A percentile compares a stretch with the other conserved stretches of the same genome.
Conservation (phyloP, 306 rosid species). For the Begonia loranthoides region DNA sequence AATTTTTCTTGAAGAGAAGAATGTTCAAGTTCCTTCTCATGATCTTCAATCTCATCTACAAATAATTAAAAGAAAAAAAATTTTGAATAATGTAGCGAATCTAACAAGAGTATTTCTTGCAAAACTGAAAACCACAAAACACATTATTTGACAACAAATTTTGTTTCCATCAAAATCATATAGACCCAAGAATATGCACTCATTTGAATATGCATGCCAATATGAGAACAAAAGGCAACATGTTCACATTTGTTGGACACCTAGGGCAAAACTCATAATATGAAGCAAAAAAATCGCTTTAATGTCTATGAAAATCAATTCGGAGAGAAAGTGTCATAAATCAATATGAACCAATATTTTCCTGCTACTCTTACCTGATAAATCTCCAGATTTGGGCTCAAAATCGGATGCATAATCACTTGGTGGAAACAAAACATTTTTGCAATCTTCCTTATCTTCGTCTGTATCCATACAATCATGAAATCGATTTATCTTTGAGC, state of each 20-base stretch:
- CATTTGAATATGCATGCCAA: not conserved
- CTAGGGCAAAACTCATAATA: no score
- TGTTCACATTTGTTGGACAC: no score
- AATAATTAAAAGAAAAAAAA: not conserved
- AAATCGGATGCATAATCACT: slow-evolving; percentile 53
- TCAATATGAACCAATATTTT: not conserved
- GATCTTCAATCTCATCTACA: slow-evolving; percentile 55
- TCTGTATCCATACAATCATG: slow-evolving; percentile 53
- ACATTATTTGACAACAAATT: no score
- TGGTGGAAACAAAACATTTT: slow-evolving; percentile 39
- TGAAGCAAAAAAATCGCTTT: not conserved
- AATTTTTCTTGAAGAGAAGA: slow-evolving; percentile 83
- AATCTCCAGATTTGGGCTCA: slow-evolving; percentile 43
- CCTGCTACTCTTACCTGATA: slow-evolving; percentile 36
- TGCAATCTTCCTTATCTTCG: slow-evolving; percentile 37
- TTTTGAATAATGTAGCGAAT: no score
- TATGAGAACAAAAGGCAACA: no score
- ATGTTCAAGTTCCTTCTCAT: slow-evolving; percentile 80
- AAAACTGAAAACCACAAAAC: no score
- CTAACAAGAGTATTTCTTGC: not conserved
- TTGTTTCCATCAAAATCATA: no score
- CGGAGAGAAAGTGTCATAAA: not conserved
- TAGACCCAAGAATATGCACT: no score
- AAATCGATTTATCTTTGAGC: slow-evolving; percentile 21
- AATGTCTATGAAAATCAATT: not conserved